Evolutionary conservation across 2,329 filamentous ascomycete species (phyloP).

Genomic region (Colletotrichum neosansevieriae): DNA sequence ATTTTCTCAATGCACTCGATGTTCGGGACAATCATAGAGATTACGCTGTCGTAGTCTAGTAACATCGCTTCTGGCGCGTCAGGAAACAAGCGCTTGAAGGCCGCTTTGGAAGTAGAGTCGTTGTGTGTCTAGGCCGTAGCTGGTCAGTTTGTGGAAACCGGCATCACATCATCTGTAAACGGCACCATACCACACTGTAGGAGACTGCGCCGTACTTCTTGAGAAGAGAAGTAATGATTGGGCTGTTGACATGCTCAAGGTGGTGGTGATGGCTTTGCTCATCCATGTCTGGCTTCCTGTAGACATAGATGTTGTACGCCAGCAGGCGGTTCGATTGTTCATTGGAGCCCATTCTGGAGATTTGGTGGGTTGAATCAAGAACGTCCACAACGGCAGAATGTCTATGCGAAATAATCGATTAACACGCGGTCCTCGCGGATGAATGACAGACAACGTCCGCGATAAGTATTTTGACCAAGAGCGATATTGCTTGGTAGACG

Average conservation of each 20-base stretch:
- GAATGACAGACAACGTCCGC: accelerated
- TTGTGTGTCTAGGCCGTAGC: conserved; percentile 2
- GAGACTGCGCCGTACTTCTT: conserved; percentile 13
- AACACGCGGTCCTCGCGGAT: accelerated
- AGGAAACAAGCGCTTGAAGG: conserved; percentile 11
- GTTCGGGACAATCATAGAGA: conserved; percentile 16
- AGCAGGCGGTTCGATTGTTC: background rate
- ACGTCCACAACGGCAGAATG: background rate
- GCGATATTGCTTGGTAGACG: background rate
- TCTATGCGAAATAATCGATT: background rate
- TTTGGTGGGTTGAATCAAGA: background rate
- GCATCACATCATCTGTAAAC: background rate
- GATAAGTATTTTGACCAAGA: background rate
- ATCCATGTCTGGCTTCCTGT: conserved; percentile 18
- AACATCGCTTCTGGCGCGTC: conserved; percentile 6
- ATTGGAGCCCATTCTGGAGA: background rate
- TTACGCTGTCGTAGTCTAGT: conserved; percentile 7
- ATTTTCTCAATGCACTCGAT: conserved; percentile 19
- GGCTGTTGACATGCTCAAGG: conserved; percentile 10
- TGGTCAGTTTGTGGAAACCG: background rate
- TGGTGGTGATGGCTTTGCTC: conserved; percentile 24
- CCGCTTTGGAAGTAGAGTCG: conserved; percentile 14
- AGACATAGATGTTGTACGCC: conserved; percentile 18
- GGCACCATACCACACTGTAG: conserved; percentile 9
- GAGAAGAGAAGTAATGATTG: background rate